Base-by-base conservation (phyloP, 2,329 filamentous ascomycete genomes). In the Aspergillus ibericus region DNA sequence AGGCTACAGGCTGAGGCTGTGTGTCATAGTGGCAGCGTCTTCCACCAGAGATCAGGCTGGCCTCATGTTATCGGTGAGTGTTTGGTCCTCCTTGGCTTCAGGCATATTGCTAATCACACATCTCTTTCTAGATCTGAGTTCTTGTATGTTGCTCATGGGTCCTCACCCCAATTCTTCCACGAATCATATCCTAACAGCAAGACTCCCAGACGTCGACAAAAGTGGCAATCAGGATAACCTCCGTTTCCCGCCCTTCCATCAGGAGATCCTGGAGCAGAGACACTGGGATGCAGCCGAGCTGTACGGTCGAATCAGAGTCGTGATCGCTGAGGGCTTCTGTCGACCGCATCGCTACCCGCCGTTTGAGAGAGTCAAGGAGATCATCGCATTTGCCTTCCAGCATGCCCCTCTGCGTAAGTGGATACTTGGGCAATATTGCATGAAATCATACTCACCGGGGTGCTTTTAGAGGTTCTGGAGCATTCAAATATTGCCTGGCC, bases 321-420 rank as follows among this genome's bases (percentile, higher is more conserved):
- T 92, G 55, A 83, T 96, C 58, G 87, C 89, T 49, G 91, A 93
- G 70, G 88, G 90, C 0, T 86, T 92, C 58, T 79, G 82, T 9
- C 79, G 85, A 36, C 75, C 73, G 8, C 69, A 74, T 63, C 75
- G 76, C 29, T 70, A 64, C 7, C 76, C 72, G 5, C 83, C 85
- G 0, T 85, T 90, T 63, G 86, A 91, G 66, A 80, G 86, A 40
- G 78, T 90, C 61, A 89, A 88, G 69, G 91, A 93, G 67, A 75
- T 92, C 46, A 84, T 92, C 22, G 84, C 84, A 13, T 95, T 96
- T 73, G 88, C 91, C 1, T 96, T 96, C 67, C 90, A 95, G 69
- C 90, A 95, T 78, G 92, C 90, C 34, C 91, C 92, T 1, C 76
- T 90, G 55, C 83, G 91, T 93, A 78, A 64, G 81, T 75, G 27